Evolutionary conservation across 2,329 filamentous ascomycete genomes (phyloP).

Genomic region (Nemania serpens): DNA sequence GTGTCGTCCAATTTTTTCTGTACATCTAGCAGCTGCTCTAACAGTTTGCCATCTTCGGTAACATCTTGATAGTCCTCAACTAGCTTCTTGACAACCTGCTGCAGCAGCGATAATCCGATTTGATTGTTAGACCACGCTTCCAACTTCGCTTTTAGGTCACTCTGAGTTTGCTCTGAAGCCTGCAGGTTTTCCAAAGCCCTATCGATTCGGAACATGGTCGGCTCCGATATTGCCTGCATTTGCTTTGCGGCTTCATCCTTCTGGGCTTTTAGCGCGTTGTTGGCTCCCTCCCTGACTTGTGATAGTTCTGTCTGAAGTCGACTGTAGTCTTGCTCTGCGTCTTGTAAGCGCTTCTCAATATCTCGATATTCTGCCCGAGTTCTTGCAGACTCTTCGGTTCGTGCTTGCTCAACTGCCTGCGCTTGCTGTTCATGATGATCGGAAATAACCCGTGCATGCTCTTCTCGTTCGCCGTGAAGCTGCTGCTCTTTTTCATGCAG

Average conservation of each 20-base stretch:
- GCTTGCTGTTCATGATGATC: constrained; percentile 27
- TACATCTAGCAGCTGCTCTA: constrained; percentile 30
- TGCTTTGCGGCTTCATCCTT: constrained; percentile 23
- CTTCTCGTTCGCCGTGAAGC: constrained; percentile 26
- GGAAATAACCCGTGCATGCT: constrained; percentile 22
- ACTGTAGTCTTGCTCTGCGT: constrained; percentile 30
- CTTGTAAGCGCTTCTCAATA: constrained; percentile 35
- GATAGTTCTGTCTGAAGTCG: constrained; percentile 38
- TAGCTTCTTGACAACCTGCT: constrained; percentile 29
- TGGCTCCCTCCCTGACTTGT: constrained; percentile 28
- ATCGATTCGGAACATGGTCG: constrained; percentile 13
- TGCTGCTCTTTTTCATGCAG: constrained; percentile 26
- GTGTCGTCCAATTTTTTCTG: constrained; percentile 31
- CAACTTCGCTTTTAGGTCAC: constrained; percentile 26
- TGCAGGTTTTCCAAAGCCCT: constrained; percentile 25
- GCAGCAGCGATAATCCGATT: constrained; percentile 28
- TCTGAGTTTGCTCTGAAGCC: constrained; percentile 21
- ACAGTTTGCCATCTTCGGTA: constrained; percentile 26
- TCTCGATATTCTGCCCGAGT: constrained; percentile 36
- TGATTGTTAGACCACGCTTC: constrained; percentile 33
- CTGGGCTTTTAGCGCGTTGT: constrained; percentile 22
- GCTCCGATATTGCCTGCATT: constrained; percentile 22
- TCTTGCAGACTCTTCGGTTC: constrained; percentile 42
- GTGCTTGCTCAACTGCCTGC: constrained; percentile 36
- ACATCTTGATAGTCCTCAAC: constrained; percentile 26